A percentile compares a stretch with the other conserved stretches of the same genome.
phyloP scores from a whole-genome alignment of 352 stramenopile species.

The Globisporangium heterothallicum region DNA sequence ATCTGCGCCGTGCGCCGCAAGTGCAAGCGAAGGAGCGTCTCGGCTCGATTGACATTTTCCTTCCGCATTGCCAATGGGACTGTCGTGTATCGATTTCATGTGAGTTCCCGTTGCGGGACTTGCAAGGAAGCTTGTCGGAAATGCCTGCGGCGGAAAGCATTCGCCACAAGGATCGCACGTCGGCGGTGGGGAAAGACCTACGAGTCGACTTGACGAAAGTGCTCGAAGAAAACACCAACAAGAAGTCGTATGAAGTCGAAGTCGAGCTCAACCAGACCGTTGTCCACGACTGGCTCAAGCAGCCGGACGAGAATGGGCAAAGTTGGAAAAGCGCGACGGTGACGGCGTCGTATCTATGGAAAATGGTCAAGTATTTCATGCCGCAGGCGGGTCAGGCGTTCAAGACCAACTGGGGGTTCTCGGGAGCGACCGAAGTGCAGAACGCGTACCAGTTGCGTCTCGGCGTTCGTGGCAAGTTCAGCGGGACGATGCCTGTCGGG shows the following conservation, averaged over 20 bases:
- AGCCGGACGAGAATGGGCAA: conserved; percentile 62
- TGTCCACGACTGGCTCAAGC: conserved; percentile 72
- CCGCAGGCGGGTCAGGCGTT: conserved; percentile 71
- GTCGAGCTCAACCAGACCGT: conserved; percentile 63
- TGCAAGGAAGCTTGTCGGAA: conserved; percentile 52
- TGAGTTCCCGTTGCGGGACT: conserved; percentile 57
- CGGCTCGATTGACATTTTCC: conserved; percentile 81
- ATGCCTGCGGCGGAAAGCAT: conserved; percentile 69
- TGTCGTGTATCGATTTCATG: conserved; percentile 81
- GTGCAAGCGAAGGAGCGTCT: conserved; percentile 81
- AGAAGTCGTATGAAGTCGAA: conserved; percentile 71
- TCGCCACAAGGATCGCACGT: conserved; percentile 73
- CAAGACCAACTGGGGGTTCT: conserved; percentile 71
- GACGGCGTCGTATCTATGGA: conserved; percentile 65
- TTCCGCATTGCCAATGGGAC: conserved; percentile 82
- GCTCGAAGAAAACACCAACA: conserved; percentile 67
- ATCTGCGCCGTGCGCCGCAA: conserved; percentile 35
- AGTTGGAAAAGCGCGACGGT: conserved; percentile 69
- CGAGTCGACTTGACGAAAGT: conserved; percentile 83
- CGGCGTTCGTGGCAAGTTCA: conserved; percentile 78
- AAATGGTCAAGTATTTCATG: conserved; percentile 86
- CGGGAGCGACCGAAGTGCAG: conserved; percentile 65
- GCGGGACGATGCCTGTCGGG: conserved; percentile 87
- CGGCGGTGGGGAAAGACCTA: conserved; percentile 67
- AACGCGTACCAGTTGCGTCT: conserved; percentile 75